Evolutionary conservation across 352 stramenopile species (phyloP), one percentile per base, ranked within the genome.

Genomic region (Albugo laibachii): DNA sequence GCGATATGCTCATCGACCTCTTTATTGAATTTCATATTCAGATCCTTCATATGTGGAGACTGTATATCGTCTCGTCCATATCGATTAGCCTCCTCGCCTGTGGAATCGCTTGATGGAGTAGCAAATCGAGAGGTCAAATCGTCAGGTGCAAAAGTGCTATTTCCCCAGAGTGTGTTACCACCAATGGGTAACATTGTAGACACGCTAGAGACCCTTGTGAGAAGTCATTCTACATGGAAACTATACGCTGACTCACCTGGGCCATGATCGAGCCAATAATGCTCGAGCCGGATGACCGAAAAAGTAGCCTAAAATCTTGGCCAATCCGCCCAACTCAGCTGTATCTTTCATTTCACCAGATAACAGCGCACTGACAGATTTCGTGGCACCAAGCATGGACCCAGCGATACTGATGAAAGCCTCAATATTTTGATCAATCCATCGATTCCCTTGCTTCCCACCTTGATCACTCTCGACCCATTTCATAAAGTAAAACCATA

Each of bases 341-440:
- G 84, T 97, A 53, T 98, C 91, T 52, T 94, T 95, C 74, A 97
- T 96, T 63, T 98, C 91, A 4, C 93, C 93, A 1, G 84, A 96
- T 39, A 96, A 65, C 24, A 97, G 49, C 15, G 89, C 81, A 50
- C 83, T 87, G 16, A 95, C 79, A 0, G 78, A 76, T 66, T 98
- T 98, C 31, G 86, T 61, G 5, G 78, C 76, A n/a, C 93, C 93
- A 21, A 97, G 62, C 5, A 91, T 82, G 18, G 93, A 67, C 0
- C 93, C 91, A n/a, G 89, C 91, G 46, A 98, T 95, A 56, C 95
- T 97, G 21, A 95, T 68, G 34, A 94, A 93, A 1, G 79, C 49
- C 46, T 94, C 81, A 14, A 97, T 50, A 62, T 97, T 72, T 27
- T 82, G 64, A 39, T 96, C 84, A 3, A 96, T 80, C 93, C 93